Evolutionary conservation across 768 basidiomycete genomes (phyloP).

Genomic region (Panellus pusillus): DNA sequence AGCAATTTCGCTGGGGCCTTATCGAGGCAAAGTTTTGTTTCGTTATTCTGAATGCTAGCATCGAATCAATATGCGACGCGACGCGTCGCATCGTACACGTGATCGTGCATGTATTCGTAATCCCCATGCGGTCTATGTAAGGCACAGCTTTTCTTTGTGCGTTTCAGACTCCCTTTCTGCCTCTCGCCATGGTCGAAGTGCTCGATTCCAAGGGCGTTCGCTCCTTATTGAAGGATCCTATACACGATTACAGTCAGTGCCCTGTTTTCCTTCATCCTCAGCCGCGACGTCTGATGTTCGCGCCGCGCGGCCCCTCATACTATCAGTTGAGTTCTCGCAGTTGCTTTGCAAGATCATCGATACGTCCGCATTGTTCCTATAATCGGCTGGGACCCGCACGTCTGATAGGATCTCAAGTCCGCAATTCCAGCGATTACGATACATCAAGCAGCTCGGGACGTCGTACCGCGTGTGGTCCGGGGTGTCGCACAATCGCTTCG

Average conservation of each 20-base stretch:
- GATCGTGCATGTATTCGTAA: too few relatives aligned
- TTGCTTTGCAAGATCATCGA: conserved; percentile 11
- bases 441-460: conserved; percentile 80
- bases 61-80: too few relatives aligned
- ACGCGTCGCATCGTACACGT: too few relatives aligned
- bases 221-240: conserved; percentile 34
- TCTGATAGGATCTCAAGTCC: background rate
- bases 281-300: background rate
- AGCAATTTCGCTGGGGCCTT: too few relatives aligned
- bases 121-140: too few relatives aligned
- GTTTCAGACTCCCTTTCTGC: too few relatives aligned
- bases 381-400: too few relatives aligned
- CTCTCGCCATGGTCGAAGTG: conserved; percentile 6
- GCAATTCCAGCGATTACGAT: conserved; percentile 73
- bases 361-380: background rate
- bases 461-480: conserved; percentile 76
- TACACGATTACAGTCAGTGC: conserved; percentile 37
- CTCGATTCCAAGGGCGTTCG: conserved; percentile 38
- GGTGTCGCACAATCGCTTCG: conserved; percentile 80
- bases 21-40: too few relatives aligned
- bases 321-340: conserved; percentile 5
- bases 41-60: too few relatives aligned
- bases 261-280: background rate
- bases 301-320: background rate
- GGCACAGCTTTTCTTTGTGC: too few relatives aligned